Evolutionary conservation across 768 basidiomycete genomes (phyloP).

Genomic region (Cubamyces sp.): DNA sequence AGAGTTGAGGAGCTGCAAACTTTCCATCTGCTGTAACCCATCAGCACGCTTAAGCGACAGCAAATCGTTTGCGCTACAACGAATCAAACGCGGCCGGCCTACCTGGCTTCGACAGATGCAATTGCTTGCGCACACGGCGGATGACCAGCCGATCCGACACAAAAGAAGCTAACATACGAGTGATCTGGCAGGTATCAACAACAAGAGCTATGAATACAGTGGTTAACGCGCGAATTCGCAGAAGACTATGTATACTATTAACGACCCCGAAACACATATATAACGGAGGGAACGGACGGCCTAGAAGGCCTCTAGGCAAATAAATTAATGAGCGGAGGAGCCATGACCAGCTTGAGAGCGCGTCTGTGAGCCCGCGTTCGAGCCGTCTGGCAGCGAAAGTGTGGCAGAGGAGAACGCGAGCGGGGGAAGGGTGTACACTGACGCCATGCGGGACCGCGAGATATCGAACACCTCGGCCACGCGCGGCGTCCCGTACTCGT

Average conservation of each 20-base stretch:
- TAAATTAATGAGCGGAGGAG: background rate
- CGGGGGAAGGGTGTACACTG: background rate
- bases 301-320: background rate
- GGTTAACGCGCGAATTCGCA: background rate
- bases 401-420: background rate
- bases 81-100: background rate
- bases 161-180: too few relatives aligned
- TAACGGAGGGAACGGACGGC: conserved; percentile 3
- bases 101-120: background rate
- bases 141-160: too few relatives aligned
- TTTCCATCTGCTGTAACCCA: too few relatives aligned
- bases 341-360: background rate
- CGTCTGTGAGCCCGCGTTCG: background rate
- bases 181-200: too few relatives aligned
- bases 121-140: background rate
- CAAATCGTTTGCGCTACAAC: too few relatives aligned
- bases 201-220: too few relatives aligned
- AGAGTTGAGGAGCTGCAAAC: too few relatives aligned
- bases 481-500: background rate
- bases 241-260: background rate
- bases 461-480: conserved; percentile 8
- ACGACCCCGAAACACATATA: too few relatives aligned
- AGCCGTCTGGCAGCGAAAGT: background rate
- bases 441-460: background rate
- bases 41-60: too few relatives aligned